Evolutionary conservation across 257 asterid genomes (phyloP).

Genomic region (Nicotiana tabacum): DNA sequence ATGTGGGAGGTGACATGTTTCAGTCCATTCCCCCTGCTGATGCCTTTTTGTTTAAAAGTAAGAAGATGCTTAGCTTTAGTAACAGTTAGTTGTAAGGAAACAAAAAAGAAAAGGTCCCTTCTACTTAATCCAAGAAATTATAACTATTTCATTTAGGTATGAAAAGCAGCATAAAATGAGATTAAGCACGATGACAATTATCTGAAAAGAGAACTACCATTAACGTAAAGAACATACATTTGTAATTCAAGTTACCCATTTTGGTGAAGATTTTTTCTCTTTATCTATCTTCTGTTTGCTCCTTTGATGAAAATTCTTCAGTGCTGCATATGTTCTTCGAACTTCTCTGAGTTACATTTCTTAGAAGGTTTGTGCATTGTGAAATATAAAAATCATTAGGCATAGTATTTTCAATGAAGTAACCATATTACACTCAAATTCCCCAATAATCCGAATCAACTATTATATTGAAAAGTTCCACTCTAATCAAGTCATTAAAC

Average conservation of each 20-base stretch:
- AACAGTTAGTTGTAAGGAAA: no score
- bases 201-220: background rate
- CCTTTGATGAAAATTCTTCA: background rate
- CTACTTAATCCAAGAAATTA: no score
- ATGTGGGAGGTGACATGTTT: no score
- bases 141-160: no score
- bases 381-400: background rate
- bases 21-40: no score
- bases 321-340: background rate
- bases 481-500: no score
- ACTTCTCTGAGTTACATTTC: background rate
- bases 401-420: background rate
- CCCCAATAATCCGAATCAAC: background rate
- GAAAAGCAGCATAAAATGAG: no score
- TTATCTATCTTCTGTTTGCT: background rate
- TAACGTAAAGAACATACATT: background rate
- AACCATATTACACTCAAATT: background rate
- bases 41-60: no score
- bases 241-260: no score
- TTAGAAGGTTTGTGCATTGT: background rate
- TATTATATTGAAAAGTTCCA: background rate
- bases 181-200: background rate
- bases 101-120: no score
- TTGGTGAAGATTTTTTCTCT: no score
- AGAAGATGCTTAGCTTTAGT: no score